These are phyloP conservation scores for Aspergillus fumigatiaffinis DNA, from an alignment of 2,329 filamentous ascomycete genomes.

Conservation along the genomic window DNA sequence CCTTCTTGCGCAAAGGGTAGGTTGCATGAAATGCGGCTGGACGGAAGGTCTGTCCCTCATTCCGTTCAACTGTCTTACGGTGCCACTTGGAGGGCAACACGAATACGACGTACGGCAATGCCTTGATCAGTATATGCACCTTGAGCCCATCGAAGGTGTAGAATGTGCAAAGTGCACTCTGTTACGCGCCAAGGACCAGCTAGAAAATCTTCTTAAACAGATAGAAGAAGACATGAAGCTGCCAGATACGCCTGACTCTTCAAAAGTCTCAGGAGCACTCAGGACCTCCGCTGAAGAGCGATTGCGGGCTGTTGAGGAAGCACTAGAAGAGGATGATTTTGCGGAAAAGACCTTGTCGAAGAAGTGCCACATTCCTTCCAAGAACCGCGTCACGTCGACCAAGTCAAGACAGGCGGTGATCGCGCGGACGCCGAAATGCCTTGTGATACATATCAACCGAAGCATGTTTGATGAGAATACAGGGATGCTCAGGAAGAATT, in stretches of 20 bases:
- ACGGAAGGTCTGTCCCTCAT: slow-evolving; percentile 86
- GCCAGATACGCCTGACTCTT: slow-evolving; percentile 17
- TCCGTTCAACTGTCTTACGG: slow-evolving; percentile 88
- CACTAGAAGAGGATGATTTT: slow-evolving; percentile 76
- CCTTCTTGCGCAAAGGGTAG: slow-evolving; percentile 79
- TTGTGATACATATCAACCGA: slow-evolving; percentile 85
- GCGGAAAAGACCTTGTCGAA: slow-evolving; percentile 62
- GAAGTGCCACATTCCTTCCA: slow-evolving; percentile 62
- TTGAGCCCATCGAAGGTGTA: slow-evolving; percentile 84
- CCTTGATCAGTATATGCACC: slow-evolving; percentile 75
- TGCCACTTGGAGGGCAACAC: slow-evolving; percentile 67
- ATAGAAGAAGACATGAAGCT: slow-evolving; percentile 37
- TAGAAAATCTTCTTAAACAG: slow-evolving; percentile 44
- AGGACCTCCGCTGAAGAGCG: slow-evolving; percentile 46
- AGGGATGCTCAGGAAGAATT: slow-evolving; percentile 77
- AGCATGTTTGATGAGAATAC: slow-evolving; percentile 85
- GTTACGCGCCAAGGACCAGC: slow-evolving; percentile 53
- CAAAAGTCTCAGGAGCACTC: slow-evolving; percentile 34
- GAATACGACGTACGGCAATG: slow-evolving; percentile 72
- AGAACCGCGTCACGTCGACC: slow-evolving; percentile 68
- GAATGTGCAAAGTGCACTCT: slow-evolving; percentile 91
- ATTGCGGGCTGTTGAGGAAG: slow-evolving; percentile 63
- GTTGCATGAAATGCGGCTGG: slow-evolving; percentile 79
- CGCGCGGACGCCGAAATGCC: slow-evolving; percentile 71
- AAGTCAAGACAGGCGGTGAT: slow-evolving; percentile 90